Percentiles rank a stretch among this genome's conserved stretches.
phyloP scores from a whole-genome alignment of 1,284 basidiomycete species.

The Amylostereum areolatum region DNA sequence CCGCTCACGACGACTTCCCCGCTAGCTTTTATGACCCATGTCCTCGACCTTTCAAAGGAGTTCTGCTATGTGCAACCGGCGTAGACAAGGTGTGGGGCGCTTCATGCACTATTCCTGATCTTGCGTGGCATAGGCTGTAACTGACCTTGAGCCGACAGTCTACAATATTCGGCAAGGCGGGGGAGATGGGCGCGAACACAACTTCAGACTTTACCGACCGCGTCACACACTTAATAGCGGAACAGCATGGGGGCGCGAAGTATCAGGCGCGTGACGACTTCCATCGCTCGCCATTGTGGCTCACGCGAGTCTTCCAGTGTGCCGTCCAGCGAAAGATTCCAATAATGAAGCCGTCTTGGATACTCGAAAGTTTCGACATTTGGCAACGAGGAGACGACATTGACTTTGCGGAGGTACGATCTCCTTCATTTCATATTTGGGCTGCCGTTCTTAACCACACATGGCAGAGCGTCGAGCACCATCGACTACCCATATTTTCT shows the following conservation, averaged over 20 bases:
- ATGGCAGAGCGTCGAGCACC: conserved; percentile 40
- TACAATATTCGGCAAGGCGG: conserved; percentile 63
- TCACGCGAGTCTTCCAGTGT: conserved; percentile 39
- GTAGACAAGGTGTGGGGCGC: conserved; percentile 55
- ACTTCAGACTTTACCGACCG: conserved; percentile 68
- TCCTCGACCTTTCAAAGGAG: conserved; percentile 59
- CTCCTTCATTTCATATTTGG: background rate
- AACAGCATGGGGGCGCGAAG: conserved; percentile 67
- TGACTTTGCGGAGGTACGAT: conserved; percentile 42
- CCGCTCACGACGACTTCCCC: conserved; percentile 18
- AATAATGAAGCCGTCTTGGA: conserved; percentile 69
- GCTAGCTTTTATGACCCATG: conserved; percentile 39
- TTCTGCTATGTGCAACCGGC: conserved; percentile 70
- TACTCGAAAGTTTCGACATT: conserved; percentile 57
- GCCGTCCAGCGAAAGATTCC: conserved; percentile 70
- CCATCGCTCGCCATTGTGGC: background rate
- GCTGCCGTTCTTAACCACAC: background rate
- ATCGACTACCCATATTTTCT: conserved; percentile 64
- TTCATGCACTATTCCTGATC: background rate
- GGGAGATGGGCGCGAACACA: conserved; percentile 67
- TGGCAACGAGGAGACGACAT: conserved; percentile 78
- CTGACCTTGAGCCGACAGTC: conserved; percentile 32
- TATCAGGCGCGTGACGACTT: conserved; percentile 45
- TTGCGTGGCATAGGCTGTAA: background rate
- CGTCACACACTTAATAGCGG: conserved; percentile 76